Percentiles rank a stretch among this genome's conserved stretches.
These are phyloP conservation scores for Tirmania nivea DNA, from an alignment of 495 filamentous ascomycete species.

Conservation along the genomic window DNA sequence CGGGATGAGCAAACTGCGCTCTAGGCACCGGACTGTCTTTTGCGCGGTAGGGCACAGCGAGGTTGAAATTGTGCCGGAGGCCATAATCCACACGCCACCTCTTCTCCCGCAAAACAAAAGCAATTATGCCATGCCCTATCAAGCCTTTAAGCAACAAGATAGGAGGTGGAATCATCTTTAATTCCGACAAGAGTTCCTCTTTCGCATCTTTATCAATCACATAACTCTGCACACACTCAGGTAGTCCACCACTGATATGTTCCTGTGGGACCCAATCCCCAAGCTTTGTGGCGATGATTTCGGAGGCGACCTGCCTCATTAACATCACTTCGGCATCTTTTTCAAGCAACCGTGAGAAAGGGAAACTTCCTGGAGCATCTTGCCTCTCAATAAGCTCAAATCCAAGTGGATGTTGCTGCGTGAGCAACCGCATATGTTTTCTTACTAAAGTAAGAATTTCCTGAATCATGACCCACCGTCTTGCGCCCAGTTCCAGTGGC, in stretches of 20 bases:
- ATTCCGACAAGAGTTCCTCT: too few relatives aligned
- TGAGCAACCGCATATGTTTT: slow-evolving; percentile 18
- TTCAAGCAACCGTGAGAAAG: slow-evolving; percentile 23
- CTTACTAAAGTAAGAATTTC: slow-evolving; percentile 24
- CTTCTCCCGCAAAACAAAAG: slow-evolving; percentile 22
- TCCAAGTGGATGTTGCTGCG: slow-evolving; percentile 17
- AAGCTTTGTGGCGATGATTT: slow-evolving; percentile 19
- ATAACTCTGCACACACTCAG: neutral
- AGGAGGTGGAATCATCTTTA: neutral
- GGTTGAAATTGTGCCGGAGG: slow-evolving; percentile 13
- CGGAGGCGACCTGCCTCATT: neutral
- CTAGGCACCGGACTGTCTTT: slow-evolving; percentile 23
- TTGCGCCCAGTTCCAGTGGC: slow-evolving; percentile 15
- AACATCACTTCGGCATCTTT: slow-evolving; percentile 22
- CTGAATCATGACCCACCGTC: slow-evolving; percentile 21
- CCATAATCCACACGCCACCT: slow-evolving; percentile 29
- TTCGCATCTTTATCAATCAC: too few relatives aligned
- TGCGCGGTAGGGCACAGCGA: slow-evolving; percentile 28
- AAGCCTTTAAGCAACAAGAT: slow-evolving; percentile 25
- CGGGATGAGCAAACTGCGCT: slow-evolving; percentile 27
- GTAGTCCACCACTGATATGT: neutral
- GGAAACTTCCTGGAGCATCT: slow-evolving; percentile 16
- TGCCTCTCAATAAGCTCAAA: slow-evolving; percentile 22
- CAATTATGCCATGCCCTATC: slow-evolving; percentile 23
- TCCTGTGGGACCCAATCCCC: slow-evolving; percentile 8